Conservation (phyloP, 1,139 yeast species). For the Taphrina betulina region DNA sequence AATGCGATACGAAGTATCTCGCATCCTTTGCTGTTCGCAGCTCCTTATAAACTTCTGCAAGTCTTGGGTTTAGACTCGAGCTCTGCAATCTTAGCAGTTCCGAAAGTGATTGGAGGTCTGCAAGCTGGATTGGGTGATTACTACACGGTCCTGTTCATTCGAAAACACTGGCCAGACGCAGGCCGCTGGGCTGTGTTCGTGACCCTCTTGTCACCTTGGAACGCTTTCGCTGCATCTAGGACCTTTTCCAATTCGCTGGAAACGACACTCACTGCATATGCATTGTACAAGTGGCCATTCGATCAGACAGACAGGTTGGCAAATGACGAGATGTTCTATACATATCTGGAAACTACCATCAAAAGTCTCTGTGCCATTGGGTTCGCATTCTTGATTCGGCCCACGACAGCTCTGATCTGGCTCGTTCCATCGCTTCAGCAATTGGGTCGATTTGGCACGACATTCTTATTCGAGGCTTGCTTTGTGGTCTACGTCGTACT, state of each 20-base stretch:
- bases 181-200: conserved; percentile 34
- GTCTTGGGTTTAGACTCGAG: conserved; percentile 43
- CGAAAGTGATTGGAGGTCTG: conserved; percentile 67
- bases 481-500: conserved; percentile 36
- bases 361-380: conserved; percentile 40
- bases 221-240: conserved; percentile 76
- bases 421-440: conserved; percentile 41
- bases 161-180: conserved; percentile 41
- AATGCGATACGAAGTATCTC: conserved; percentile 70
- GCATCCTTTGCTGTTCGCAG: conserved; percentile 71
- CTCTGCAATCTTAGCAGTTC: conserved; percentile 48
- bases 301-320: conserved; percentile 37
- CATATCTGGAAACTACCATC: conserved; percentile 10
- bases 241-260: conserved; percentile 87
- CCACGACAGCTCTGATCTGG: conserved; percentile 83
- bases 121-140: conserved; percentile 74
- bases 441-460: neutral
- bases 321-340: conserved; percentile 35
- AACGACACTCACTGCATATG: conserved; percentile 66
- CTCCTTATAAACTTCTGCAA: conserved; percentile 45
- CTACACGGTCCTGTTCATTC: conserved; percentile 29
- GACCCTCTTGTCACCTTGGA: conserved; percentile 41
- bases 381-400: conserved; percentile 66
- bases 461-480: conserved; percentile 32
- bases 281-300: conserved; percentile 68